Percentiles rank a stretch among this genome's conserved stretches.
Evolutionary conservation across 306 rosid species (phyloP).

Genomic region (Dicorynia guianensis): DNA sequence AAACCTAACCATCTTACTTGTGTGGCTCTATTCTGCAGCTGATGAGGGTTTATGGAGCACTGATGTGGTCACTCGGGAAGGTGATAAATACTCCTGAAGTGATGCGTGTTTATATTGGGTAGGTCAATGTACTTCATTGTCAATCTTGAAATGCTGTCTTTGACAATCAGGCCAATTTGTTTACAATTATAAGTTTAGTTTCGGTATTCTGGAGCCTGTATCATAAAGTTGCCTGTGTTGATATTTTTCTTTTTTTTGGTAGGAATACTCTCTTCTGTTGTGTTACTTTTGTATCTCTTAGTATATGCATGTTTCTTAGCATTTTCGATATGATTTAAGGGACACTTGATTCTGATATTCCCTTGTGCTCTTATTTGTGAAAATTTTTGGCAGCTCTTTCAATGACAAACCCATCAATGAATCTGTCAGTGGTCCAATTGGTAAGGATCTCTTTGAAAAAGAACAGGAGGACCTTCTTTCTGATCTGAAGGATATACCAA

Average conservation of each 20-base stretch:
- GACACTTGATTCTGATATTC: not conserved
- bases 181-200: not conserved
- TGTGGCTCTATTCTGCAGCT: constrained; percentile 55
- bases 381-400: constrained; percentile 70
- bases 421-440: constrained; percentile 66
- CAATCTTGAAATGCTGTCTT: not conserved
- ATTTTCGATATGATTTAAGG: not conserved
- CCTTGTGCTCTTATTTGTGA: not conserved
- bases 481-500: constrained; percentile 91
- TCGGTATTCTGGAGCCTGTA: not conserved
- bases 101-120: constrained; percentile 94
- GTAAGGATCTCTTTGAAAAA: constrained; percentile 84
- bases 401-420: constrained; percentile 75
- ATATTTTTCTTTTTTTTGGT: not conserved
- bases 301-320: not conserved
- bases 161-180: not conserved
- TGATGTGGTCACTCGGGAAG: constrained; percentile 99
- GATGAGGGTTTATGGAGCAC: constrained; percentile 96
- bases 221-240: not conserved
- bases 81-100: constrained; percentile 94
- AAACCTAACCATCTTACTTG: not conserved
- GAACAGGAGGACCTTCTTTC: constrained; percentile 94
- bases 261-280: not conserved
- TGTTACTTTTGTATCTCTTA: constrained; percentile 9
- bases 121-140: constrained; percentile 29